Base-by-base conservation (phyloP, 2,329 filamentous ascomycete genomes). In the Graphilbum ipis-grandicollis region DNA sequence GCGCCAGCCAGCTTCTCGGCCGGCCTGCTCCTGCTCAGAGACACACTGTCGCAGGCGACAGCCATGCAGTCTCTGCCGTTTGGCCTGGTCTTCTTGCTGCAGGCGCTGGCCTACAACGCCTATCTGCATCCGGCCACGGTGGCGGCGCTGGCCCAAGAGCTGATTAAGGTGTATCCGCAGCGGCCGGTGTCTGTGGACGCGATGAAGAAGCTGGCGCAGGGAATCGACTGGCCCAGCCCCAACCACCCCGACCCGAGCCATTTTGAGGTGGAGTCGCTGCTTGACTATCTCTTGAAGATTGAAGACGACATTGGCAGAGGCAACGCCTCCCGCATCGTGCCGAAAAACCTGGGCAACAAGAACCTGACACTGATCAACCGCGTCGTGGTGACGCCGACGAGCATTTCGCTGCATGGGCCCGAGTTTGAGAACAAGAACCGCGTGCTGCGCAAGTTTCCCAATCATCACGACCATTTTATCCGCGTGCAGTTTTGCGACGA, bases 401-500 rank as follows among this genome's bases (percentile, higher is more conserved):
- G 69, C 2, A 58, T 71, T 17, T 60, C 59, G 17, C 57, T 79
- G 0, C 57, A 62, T 8, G 75, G 75, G 0, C 76, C 76, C 0
- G 73, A 77, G 35, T 57, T 68, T 1, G 79, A 83, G 49, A 68
- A 68, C 7, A 75, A 71, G 40, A 85, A 85, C 47, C 63, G 78
- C 5, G 70, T 86, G 3, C 56, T 86, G 14, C 68, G 80, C n/a
- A 70, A 71, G 43, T 82, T 75, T 43, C 52, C 63, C 1, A 47
- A 65, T 0, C 60, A 74, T 38, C 65, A 65, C 2, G 69, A 79
- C 33, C 63, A 66, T 45, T 85, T 85, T 45, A 48, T 82, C 1
- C 67, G 82, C 0, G 78, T 86, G 0, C 66, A 72, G 7, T 85
- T 90, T 46, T 65, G 65, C 22, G 82, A 90, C 33, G 82, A 92